Conservation (phyloP, 2,329 filamentous ascomycete genomes). For the Cladosporium colombiae region DNA sequence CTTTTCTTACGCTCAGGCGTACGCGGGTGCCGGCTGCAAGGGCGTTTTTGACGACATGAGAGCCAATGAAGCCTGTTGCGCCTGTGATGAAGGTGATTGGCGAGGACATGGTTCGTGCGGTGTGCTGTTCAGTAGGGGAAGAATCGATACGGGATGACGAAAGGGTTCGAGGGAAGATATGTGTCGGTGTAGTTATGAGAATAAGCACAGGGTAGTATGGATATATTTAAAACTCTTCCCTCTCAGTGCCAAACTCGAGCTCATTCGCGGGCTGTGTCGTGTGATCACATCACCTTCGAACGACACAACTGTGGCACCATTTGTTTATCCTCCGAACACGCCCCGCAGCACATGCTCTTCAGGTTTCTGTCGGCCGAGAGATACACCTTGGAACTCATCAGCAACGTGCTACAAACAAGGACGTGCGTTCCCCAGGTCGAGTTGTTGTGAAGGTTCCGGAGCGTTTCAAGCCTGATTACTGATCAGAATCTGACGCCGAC, state of each 20-base stretch:
- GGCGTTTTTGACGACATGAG: conserved; percentile 28
- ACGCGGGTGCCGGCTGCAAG: conserved; percentile 27
- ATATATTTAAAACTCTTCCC: background rate
- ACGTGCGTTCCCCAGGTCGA: background rate
- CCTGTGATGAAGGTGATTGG: conserved; percentile 32
- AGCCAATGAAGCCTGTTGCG: conserved; percentile 35
- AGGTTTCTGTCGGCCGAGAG: background rate
- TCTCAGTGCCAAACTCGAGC: background rate
- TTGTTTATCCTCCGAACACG: background rate
- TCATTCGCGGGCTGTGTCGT: background rate
- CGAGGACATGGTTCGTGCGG: background rate
- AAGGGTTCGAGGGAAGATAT: background rate
- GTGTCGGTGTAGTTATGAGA: background rate
- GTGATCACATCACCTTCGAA: background rate
- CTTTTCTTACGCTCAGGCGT: conserved; percentile 24
- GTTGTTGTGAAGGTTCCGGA: background rate
- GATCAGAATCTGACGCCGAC: background rate
- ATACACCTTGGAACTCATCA: background rate
- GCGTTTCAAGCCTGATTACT: background rate
- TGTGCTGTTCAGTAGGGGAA: background rate
- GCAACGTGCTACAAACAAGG: background rate
- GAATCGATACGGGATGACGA: background rate
- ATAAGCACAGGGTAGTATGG: background rate
- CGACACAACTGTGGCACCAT: background rate
- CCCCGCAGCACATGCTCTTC: background rate